These are phyloP conservation scores for Sporothrix variecibatus DNA, from an alignment of 2,329 filamentous ascomycete genomes.

Conservation along the genomic window DNA sequence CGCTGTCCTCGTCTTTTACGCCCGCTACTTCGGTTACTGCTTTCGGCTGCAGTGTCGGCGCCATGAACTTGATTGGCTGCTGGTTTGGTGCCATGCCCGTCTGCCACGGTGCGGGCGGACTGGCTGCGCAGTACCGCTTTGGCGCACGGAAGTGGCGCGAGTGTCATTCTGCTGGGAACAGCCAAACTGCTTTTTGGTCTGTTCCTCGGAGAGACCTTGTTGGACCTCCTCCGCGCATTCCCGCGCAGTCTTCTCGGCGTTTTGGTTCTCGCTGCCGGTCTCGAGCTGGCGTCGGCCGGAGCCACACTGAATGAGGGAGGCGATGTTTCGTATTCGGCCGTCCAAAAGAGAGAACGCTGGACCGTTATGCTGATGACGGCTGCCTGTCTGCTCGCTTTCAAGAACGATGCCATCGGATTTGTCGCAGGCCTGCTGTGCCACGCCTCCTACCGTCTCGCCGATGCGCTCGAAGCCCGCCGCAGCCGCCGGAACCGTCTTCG, in stretches of 20 bases:
- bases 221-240: slow-evolving; percentile 69
- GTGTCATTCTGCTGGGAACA: slow-evolving; percentile 74
- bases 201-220: slow-evolving; percentile 71
- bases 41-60: slow-evolving; percentile 77
- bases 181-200: slow-evolving; percentile 77
- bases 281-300: slow-evolving; percentile 84
- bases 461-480: slow-evolving; percentile 37
- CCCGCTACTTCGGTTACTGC: slow-evolving; percentile 66
- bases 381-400: slow-evolving; percentile 78
- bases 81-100: slow-evolving; percentile 96
- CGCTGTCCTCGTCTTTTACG: slow-evolving; percentile 41
- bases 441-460: slow-evolving; percentile 59
- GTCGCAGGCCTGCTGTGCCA: slow-evolving; percentile 78
- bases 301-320: slow-evolving; percentile 71
- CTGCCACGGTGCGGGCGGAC: slow-evolving; percentile 87
- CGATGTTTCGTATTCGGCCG: slow-evolving; percentile 48
- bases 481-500: neutral
- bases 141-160: slow-evolving; percentile 87
- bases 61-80: slow-evolving; percentile 81
- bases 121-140: slow-evolving; percentile 89
- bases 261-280: slow-evolving; percentile 85
- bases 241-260: slow-evolving; percentile 77
- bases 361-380: slow-evolving; percentile 88
- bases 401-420: slow-evolving; percentile 88
- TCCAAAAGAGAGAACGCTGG: slow-evolving; percentile 75